phyloP scores from a whole-genome alignment of 164 flowering plant species.

The Berberis vulgaris region DNA sequence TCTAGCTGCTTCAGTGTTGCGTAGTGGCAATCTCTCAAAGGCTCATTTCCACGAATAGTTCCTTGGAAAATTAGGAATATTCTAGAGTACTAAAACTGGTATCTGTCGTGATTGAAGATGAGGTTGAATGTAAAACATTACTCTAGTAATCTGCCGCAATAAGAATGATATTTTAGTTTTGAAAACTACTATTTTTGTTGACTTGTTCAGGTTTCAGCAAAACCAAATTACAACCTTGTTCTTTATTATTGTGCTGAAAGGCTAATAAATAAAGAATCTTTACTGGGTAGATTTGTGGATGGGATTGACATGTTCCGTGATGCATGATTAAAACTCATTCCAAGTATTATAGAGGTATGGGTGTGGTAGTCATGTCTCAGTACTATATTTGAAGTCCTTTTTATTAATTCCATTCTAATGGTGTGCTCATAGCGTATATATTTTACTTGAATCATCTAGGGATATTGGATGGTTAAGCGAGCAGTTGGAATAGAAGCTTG shows the following conservation, averaged over 20 bases:
- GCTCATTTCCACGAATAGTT: no score
- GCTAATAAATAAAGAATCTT: slow-evolving; percentile 59
- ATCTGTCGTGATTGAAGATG: no score
- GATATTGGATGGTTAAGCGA: slow-evolving; percentile 99
- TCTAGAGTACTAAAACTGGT: no score
- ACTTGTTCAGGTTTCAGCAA: slow-evolving; percentile 66
- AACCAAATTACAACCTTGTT: slow-evolving; percentile 85
- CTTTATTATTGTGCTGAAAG: slow-evolving; percentile 79
- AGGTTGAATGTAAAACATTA: no score
- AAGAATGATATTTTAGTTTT: no score
- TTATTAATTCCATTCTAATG: no score
- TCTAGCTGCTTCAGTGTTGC: no score
- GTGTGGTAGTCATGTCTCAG: neutral
- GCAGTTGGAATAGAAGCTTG: slow-evolving; percentile 98
- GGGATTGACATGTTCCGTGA: slow-evolving; percentile 81
- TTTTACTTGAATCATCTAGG: slow-evolving; percentile 30
- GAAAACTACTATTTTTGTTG: slow-evolving; percentile 7
- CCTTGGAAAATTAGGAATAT: no score
- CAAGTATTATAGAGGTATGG: slow-evolving; percentile 81
- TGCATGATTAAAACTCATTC: slow-evolving; percentile 85
- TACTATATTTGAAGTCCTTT: no score
- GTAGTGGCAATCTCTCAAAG: no score
- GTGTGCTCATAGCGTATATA: slow-evolving; percentile 7
- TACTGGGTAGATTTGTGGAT: slow-evolving; percentile 67
- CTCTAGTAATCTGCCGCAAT: no score